Conservation (phyloP, 352 stramenopile species). For the Globisporangium polare region DNA sequence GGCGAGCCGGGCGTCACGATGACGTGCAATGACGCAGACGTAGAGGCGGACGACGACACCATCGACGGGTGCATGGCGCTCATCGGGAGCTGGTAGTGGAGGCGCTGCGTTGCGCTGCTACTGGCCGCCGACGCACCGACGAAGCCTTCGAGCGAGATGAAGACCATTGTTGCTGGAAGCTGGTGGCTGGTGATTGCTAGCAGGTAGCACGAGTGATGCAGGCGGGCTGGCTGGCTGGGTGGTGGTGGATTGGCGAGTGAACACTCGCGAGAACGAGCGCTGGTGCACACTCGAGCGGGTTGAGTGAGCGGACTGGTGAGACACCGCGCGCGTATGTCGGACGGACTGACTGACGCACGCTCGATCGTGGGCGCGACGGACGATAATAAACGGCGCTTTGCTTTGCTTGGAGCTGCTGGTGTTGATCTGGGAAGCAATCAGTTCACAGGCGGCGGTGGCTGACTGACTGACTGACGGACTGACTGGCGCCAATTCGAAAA, state of each 20-base stretch:
- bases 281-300: background rate
- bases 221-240: background rate
- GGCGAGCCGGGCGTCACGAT: constrained; percentile 68
- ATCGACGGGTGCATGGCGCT: constrained; percentile 10
- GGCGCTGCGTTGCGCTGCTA: constrained; percentile 4
- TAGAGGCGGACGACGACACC: constrained; percentile 1
- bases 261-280: background rate
- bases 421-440: background rate
- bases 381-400: too few species aligned
- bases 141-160: constrained; percentile 74
- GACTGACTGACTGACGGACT: background rate
- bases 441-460: background rate
- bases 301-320: constrained; percentile 1
- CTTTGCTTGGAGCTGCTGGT: too few species aligned
- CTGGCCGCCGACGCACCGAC: constrained; percentile 13
- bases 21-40: constrained; percentile 34
- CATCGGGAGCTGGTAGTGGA: constrained; percentile 12
- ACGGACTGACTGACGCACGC: background rate
- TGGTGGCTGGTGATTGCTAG: background rate
- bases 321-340: background rate
- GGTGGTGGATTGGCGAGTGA: background rate
- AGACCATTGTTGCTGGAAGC: constrained; percentile 46
- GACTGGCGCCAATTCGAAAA: background rate
- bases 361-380: background rate
- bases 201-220: background rate